Evolutionary conservation across 2,329 filamentous ascomycete species (phyloP).

Genomic region (Claviceps humidiphila): DNA sequence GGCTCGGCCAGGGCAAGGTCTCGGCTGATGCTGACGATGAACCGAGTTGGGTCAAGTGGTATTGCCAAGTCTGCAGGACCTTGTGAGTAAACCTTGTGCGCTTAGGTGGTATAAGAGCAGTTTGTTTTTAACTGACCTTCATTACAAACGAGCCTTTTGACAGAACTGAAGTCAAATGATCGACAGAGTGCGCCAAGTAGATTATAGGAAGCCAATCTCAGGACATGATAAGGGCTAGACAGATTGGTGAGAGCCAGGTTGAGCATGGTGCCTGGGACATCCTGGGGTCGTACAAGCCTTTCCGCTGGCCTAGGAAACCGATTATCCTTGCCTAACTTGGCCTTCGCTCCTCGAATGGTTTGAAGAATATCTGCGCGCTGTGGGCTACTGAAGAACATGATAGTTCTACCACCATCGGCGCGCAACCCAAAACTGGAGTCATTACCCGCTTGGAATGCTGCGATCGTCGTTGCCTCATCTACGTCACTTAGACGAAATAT

Average conservation of each 20-base stretch:
- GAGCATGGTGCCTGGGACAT: constrained; percentile 55
- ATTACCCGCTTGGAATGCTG: constrained; percentile 47
- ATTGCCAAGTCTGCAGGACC: constrained; percentile 41
- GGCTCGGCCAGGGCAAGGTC: constrained; percentile 50
- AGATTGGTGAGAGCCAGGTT: constrained; percentile 56
- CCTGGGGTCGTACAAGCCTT: constrained; percentile 53
- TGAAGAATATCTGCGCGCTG: constrained; percentile 51
- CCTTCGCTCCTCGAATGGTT: constrained; percentile 48
- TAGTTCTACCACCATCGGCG: constrained; percentile 55
- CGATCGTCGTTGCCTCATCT: constrained; percentile 46
- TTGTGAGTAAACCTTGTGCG: neutral
- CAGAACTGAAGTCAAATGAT: constrained; percentile 52
- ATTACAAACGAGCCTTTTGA: constrained; percentile 46
- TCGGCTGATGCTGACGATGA: constrained; percentile 53
- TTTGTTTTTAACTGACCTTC: constrained; percentile 33
- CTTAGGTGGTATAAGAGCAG: too few relatives aligned
- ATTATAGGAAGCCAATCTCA: constrained; percentile 55
- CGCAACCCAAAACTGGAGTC: constrained; percentile 54
- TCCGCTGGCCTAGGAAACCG: constrained; percentile 49
- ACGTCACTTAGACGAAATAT: constrained; percentile 56
- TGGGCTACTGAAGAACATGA: constrained; percentile 59
- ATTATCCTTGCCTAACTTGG: constrained; percentile 50
- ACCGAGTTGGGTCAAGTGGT: constrained; percentile 47
- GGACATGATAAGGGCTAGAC: constrained; percentile 44
- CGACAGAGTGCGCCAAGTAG: constrained; percentile 52